Percentiles rank a stretch among this genome's conserved stretches.
Conservation (phyloP, 129 eudicot species). For the Scalesia atractyloides region DNA sequence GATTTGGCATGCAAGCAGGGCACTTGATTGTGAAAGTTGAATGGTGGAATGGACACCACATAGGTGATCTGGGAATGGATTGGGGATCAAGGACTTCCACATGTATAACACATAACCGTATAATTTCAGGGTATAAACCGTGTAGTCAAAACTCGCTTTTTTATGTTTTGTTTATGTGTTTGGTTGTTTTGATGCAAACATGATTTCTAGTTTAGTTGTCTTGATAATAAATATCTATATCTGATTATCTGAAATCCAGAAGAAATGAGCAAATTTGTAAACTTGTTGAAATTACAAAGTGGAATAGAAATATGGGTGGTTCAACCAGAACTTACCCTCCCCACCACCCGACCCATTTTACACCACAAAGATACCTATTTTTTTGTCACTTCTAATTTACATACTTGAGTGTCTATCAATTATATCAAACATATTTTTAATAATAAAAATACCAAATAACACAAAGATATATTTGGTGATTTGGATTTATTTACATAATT, state of each 20-base stretch:
- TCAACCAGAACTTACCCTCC: neutral
- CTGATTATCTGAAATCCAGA: neutral
- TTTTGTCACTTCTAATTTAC: neutral
- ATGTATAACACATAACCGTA: too few species aligned
- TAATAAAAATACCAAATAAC: conserved; percentile 3
- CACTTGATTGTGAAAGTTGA: too few species aligned
- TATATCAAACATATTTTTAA: neutral
- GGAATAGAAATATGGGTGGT: neutral
- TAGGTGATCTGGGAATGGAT: too few species aligned
- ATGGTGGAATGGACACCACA: too few species aligned
- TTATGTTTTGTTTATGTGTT: too few species aligned
- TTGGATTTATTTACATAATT: conserved; percentile 3
- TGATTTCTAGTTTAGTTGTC: too few species aligned
- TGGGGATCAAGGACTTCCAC: too few species aligned
- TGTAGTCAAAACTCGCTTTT: too few species aligned
- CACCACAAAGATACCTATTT: neutral
- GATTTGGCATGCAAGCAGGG: too few species aligned
- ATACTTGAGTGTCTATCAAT: neutral
- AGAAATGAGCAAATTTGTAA: neutral
- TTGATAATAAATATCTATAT: neutral
- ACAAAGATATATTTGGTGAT: neutral
- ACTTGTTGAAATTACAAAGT: neutral
- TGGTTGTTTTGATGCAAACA: too few species aligned
- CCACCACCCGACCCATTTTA: conserved; percentile 1
- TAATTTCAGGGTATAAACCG: too few species aligned